A percentile compares a stretch with the other conserved stretches of the same genome.
These are phyloP conservation scores for Vigna trinervia DNA, from an alignment of 306 rosid species.

Conservation along the genomic window DNA sequence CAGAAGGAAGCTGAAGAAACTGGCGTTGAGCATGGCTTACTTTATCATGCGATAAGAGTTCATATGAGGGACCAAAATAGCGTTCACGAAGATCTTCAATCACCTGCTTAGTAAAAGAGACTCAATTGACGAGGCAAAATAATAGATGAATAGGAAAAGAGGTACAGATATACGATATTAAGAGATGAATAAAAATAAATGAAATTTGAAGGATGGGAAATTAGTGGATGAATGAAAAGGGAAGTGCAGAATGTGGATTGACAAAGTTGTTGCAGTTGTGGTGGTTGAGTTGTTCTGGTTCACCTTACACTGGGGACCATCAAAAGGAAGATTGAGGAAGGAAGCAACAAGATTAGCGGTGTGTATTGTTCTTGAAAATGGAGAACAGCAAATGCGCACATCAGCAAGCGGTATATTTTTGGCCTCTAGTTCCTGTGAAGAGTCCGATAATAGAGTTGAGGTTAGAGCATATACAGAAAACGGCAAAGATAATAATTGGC, in stretches of 20 bases:
- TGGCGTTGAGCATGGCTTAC: slow-evolving; percentile 50
- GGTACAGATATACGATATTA: background rate
- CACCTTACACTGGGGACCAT: slow-evolving; percentile 79
- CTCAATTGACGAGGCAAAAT: background rate
- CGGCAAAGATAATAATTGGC: background rate
- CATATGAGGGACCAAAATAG: slow-evolving; percentile 85
- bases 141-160: background rate
- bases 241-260: background rate
- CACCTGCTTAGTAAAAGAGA: slow-evolving; percentile 52
- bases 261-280: background rate
- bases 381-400: slow-evolving; percentile 82
- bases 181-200: background rate
- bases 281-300: slow-evolving; percentile 25
- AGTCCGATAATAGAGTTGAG: background rate
- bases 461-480: background rate
- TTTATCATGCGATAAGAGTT: slow-evolving; percentile 82
- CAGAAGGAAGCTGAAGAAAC: background rate
- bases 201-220: slow-evolving; percentile 5
- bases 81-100: slow-evolving; percentile 77
- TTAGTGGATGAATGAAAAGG: background rate
- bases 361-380: slow-evolving; percentile 83
- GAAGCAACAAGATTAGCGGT: slow-evolving; percentile 73
- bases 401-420: slow-evolving; percentile 54
- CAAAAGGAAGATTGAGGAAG: slow-evolving; percentile 63
- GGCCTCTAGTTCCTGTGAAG: slow-evolving; percentile 65